Conservation (phyloP, 805 yeast species). For the Huiozyma sinensis region DNA sequence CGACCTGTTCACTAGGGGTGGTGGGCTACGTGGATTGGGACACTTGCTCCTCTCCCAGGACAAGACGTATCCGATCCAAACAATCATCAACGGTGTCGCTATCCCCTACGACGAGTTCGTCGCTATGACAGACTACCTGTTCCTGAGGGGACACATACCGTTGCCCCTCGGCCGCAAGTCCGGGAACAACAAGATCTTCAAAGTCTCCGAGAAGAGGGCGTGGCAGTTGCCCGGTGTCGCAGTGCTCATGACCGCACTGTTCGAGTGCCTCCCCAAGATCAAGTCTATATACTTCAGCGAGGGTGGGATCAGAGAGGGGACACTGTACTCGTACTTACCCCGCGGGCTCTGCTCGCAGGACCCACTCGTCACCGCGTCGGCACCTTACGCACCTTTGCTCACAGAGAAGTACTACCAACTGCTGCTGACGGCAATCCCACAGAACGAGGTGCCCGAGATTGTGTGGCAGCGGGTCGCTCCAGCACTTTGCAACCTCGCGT, state of each 20-base stretch:
- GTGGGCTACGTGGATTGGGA: conserved; percentile 64
- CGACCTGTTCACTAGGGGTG: conserved; percentile 59
- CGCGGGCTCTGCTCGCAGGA: conserved; percentile 50
- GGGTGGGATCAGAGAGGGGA: conserved; percentile 74
- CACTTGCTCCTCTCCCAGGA: conserved; percentile 43
- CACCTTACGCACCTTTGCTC: conserved; percentile 60
- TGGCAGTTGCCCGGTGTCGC: conserved; percentile 64
- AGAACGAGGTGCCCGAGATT: conserved; percentile 43
- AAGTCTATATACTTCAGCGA: conserved; percentile 59
- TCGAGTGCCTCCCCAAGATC: conserved; percentile 48
- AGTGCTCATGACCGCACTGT: conserved; percentile 48
- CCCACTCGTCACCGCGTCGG: conserved; percentile 57
- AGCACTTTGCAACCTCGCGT: conserved; percentile 63
- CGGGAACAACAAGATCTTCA: conserved; percentile 36
- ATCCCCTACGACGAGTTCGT: conserved; percentile 43
- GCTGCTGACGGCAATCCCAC: conserved; percentile 48
- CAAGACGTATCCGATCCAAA: conserved; percentile 54
- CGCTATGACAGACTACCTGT: conserved; percentile 39
- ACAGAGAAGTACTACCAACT: conserved; percentile 46
- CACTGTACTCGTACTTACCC: conserved; percentile 52
- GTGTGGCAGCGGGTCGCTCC: conserved; percentile 52
- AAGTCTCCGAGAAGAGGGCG: conserved; percentile 56
- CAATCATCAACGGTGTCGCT: conserved; percentile 60
- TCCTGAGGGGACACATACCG: conserved; percentile 41
- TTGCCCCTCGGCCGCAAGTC: conserved; percentile 22